A percentile compares a stretch with the other conserved stretches of the same genome.
These are phyloP conservation scores for Raddia guianensis DNA, from an alignment of 176 grass and related monocot species.

Conservation along the genomic window DNA sequence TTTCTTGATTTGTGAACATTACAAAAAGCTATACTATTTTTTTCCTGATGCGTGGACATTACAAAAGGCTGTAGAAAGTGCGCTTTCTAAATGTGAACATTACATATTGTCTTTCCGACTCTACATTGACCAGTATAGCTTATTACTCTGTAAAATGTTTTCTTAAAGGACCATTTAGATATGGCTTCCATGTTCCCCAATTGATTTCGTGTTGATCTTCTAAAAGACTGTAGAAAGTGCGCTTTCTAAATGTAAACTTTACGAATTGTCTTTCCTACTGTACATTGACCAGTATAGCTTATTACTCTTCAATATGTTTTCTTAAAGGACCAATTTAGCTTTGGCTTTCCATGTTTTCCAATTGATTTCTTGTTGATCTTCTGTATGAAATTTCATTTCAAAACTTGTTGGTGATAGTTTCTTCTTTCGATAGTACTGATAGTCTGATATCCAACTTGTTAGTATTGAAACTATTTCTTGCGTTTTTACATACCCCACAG, in stretches of 20 bases:
- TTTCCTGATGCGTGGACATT: neutral
- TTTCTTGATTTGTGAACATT: neutral
- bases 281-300: neutral
- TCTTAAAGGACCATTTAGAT: neutral
- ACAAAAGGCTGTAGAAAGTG: neutral
- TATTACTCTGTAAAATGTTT: neutral
- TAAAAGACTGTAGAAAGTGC: neutral
- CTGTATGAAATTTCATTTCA: neutral
- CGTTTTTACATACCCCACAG: constrained; percentile 16
- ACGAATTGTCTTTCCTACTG: neutral
- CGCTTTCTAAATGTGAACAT: neutral
- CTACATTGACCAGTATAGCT: neutral
- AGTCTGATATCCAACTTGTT: constrained; percentile 12
- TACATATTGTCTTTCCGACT: neutral
- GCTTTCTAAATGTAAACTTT: neutral
- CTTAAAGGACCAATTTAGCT: neutral
- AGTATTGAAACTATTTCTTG: neutral
- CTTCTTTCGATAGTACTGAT: constrained; percentile 7
- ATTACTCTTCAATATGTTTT: neutral
- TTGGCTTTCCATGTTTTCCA: neutral
- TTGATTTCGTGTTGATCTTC: constrained; percentile 10
- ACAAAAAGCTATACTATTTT: neutral
- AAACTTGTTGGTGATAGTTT: neutral
- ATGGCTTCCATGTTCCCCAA: neutral
- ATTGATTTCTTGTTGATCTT: constrained; percentile 13